Evolutionary conservation across 257 asterid species (phyloP), one percentile per base, ranked within the genome.

Genomic region (Plectranthus barbatus): DNA sequence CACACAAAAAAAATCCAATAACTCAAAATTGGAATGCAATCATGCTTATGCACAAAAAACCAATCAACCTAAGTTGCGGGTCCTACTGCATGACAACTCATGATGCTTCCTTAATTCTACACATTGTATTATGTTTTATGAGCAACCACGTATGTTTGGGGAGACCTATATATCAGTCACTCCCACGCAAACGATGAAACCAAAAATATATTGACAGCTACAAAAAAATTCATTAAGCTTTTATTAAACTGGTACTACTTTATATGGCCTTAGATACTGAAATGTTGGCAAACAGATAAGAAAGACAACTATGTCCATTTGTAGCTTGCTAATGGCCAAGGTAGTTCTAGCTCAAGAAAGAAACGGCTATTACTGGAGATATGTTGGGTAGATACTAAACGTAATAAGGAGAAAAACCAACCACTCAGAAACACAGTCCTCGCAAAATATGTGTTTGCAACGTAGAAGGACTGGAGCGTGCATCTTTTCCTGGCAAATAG

Each of bases 371-470:
- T 42, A 14, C 46, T 44, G 1, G 14, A 39, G 18, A 58, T 11
- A 54, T 61, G 2, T 54, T 18, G 23, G 51, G 13, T n/a, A 13
- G 34, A 57, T 66, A 47, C 6, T 40, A 14, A 5, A 44, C 36
- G 33, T 49, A 57, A 56, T 51, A 57, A 26, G 3, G 5, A 5
- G 5, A 26, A 1, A 26, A 1, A 26, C 5, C n/a, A n/a, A 26
- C 31, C 31, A 26, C 31, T 26, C 31, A 26, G 31, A 26, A 26
- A 26, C 31, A 26, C 31, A 26, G 31, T 26, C 31, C 5, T 26
- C 96, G 50, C 96, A 88, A 71, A 88, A 88, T 73, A 88, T 77
- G 77, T 88, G 96, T 67, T 88, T 86, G 80, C 96, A 88, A 11
- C 93, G 90, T 23, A 88, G 70, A 8, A 88, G 81, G 60, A 88